A percentile compares a stretch with the other conserved stretches of the same genome.
These are phyloP conservation scores for Clarireedia sp. DNA, from an alignment of 2,329 filamentous ascomycete genomes.

Conservation along the genomic window DNA sequence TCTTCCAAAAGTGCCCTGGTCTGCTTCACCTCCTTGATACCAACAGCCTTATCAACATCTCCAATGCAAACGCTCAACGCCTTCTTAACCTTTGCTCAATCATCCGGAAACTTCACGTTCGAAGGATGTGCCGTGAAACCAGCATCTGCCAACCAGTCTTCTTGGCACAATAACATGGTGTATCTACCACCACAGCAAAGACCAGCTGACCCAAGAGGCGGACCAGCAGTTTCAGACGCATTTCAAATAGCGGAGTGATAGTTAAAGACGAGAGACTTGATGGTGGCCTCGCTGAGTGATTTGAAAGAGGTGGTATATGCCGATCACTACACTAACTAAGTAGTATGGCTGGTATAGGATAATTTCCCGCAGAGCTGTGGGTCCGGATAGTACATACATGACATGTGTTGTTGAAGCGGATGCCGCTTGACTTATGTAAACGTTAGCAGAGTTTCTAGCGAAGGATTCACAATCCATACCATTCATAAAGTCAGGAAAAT, in stretches of 20 bases:
- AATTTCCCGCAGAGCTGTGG: conserved; percentile 1
- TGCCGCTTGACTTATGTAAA: background rate
- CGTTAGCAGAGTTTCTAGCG: background rate
- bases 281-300: conserved; percentile 16
- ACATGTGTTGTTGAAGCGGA: background rate
- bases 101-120: conserved; percentile 38
- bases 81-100: conserved; percentile 35
- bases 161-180: conserved; percentile 39
- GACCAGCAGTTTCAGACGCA: conserved; percentile 17
- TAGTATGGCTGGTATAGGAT: conserved; percentile 29
- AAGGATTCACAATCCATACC: conserved; percentile 26
- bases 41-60: conserved; percentile 37
- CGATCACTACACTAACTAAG: conserved; percentile 37
- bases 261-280: conserved; percentile 30
- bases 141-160: conserved; percentile 38
- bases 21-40: conserved; percentile 18
- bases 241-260: conserved; percentile 33
- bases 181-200: conserved; percentile 59
- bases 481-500: conserved; percentile 45
- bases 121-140: conserved; percentile 48
- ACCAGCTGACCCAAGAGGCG: conserved; percentile 43
- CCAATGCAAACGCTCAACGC: conserved; percentile 42
- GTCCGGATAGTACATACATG: conserved; percentile 29
- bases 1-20: conserved; percentile 26
- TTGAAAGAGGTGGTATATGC: conserved; percentile 24